Conservation (phyloP, 106 monocot species). For the Dioscorea alata region DNA sequence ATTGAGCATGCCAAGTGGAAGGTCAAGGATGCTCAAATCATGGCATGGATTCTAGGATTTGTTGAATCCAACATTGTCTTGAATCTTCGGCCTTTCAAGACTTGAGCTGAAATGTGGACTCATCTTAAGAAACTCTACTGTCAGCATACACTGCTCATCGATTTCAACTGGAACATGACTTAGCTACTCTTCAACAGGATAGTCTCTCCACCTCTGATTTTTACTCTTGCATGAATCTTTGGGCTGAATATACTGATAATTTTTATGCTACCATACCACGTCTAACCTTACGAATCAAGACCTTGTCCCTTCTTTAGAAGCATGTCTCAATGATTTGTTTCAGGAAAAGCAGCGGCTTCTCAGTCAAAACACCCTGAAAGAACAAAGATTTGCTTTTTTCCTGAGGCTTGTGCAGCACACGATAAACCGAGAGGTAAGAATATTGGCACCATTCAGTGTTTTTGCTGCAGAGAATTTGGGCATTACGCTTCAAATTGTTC, state of each 20-base stretch:
- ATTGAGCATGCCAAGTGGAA: not conserved
- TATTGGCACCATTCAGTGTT: constrained; percentile 3
- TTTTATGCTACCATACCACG: not conserved
- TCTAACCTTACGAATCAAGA: constrained; percentile 9
- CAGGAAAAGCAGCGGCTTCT: not conserved
- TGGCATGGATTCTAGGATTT: constrained; percentile 9
- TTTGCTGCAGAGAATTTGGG: constrained; percentile 10
- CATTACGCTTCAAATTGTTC: constrained; percentile 3
- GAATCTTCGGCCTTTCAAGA: not conserved
- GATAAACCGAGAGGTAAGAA: not conserved
- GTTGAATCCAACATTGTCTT: constrained; percentile 1
- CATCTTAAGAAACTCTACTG: constrained; percentile 1
- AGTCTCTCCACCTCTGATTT: constrained; percentile 4
- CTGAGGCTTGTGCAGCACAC: constrained; percentile 6
- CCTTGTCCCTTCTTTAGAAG: not conserved
- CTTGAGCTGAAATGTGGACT: not conserved
- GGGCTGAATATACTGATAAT: constrained; percentile 2
- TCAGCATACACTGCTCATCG: not conserved
- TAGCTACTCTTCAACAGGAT: not conserved
- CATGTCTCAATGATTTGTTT: constrained; percentile 4
- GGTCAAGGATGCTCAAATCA: constrained; percentile 6
- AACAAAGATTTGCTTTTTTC: not conserved
- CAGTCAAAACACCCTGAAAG: not conserved
- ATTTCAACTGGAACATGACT: constrained; percentile 3
- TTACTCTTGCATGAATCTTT: constrained; percentile 3